Evolutionary conservation across 345 rosid species (phyloP), one percentile per base, ranked within the genome.

Genomic region (Brassica juncea): DNA sequence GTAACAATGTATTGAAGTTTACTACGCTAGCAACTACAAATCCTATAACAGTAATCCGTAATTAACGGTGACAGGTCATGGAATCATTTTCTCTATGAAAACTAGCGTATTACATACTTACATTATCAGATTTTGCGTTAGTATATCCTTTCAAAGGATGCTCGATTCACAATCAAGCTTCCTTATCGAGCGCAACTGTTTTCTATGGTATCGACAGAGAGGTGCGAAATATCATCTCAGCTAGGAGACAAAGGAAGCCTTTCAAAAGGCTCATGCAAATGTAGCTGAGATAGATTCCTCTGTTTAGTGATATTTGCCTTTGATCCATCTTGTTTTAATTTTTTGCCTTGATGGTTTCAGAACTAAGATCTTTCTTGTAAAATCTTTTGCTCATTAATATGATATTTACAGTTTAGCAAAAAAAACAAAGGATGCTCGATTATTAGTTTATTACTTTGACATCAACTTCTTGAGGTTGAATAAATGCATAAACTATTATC

Each of bases 61-160:
- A 78, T 66, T 42, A 58, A 78, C 72, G 73, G 77, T 78, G 73
- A 30, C 75, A 42, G 72, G 68, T 28, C 27, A 71, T 71, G 3
- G 9, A 21, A 70, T 77, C 73, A 35, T 30, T 52, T 52, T 52
- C 21, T 52, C 57, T 52, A 52, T 52, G 57, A 7, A 52, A n/a
- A 52, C 57, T 52, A 28, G 31, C 31, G 31, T 28, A 52, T 52
- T n/a, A 52, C 57, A 52, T 52, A 52, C 57, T 52, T 52, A 52
- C 21, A n/a, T n/a, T 52, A 14, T 52, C 57, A 52, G 57, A 52
- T 52, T 47, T 47, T 47, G 54, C 16, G 54, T 47, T 12, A 47
- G 54, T 47, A 42, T 42, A 47, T 11, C 54, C 16, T 47, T 42
- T 42, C 49, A 42, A 42, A 42, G 55, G 55, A 47, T 52, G 58